Base-by-base conservation (phyloP, 2,329 filamentous ascomycete species). In the Aspergillus floridensis region DNA sequence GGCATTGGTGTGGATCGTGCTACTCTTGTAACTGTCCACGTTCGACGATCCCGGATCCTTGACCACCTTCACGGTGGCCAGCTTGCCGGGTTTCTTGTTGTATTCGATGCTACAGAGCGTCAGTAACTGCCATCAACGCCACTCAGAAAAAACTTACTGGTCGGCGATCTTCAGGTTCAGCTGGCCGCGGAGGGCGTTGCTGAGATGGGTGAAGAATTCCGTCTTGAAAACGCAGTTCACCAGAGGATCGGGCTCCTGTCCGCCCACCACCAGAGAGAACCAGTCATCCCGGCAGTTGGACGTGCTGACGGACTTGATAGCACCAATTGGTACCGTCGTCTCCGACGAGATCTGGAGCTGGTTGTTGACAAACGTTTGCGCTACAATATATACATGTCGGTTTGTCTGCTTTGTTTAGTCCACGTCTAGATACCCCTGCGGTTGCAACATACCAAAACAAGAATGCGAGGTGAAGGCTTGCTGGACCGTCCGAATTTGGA, bases 401-500 rank as follows among this genome's bases (percentile, higher is more conserved):
- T 84, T 90, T 2, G 93, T 96, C 75, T 80, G 58, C 26, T 16
- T 22, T 24, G 63, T 71, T 63, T 51, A 51, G 38, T 35, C 14
- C 38, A n/a, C 6, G 16, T 14, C 14, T 5, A 16, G 5, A 35
- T 12, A 35, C 14, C 16, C n/a, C 16, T 5, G 38, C 2, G 16
- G n/a, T 2, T 44, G 38, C 31, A 10, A 73, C 77, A 63, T 70
- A 80, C 78, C 63, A 99, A 81, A 32, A 99, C 82, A 53, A 99
- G 79, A 50, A 90, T 91, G 53, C 95, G 87, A 58, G 93, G 90
- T 71, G 91, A 91, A 1, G 91, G 88, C 78, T 98, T 98, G 80
- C 92, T 97, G 32, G 93, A 98, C 63, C 95, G 89, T 65, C 95
- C 95, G 72, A 99, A 95, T 73, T 99, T 99, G 58, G 92, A 91